phyloP scores from a whole-genome alignment of 345 rosid species.

The Salix suchowensis region DNA sequence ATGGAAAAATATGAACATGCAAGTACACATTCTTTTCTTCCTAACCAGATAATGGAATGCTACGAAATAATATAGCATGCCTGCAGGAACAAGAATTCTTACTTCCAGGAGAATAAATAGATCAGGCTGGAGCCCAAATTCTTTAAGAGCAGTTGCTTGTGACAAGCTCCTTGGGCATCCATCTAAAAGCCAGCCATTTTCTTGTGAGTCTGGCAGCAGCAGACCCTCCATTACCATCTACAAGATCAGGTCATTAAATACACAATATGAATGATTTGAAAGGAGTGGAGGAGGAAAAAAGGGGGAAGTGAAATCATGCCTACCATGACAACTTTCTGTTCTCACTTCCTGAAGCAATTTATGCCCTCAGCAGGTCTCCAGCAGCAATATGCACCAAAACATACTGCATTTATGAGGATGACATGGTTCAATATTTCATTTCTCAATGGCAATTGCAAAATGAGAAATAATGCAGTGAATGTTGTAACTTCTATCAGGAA shows the following conservation, averaged over 20 bases:
- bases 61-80: not conserved
- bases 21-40: not conserved
- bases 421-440: constrained; percentile 25
- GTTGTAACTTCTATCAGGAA: constrained; percentile 8
- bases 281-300: not conserved
- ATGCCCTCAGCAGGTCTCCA: constrained; percentile 80
- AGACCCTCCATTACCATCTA: constrained; percentile 90
- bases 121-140: constrained; percentile 60
- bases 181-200: constrained; percentile 95
- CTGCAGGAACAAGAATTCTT: constrained; percentile 18
- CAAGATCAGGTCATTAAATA: constrained; percentile 12
- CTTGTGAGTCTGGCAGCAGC: constrained; percentile 59
- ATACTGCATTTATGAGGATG: constrained; percentile 60
- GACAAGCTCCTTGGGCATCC: constrained; percentile 92
- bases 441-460: constrained; percentile 16
- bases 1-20: not conserved
- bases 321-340: constrained; percentile 76
- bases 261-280: not conserved
- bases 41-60: not conserved
- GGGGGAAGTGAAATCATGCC: not conserved
- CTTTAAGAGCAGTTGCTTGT: constrained; percentile 76
- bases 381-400: constrained; percentile 91
- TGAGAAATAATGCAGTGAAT: constrained; percentile 3
- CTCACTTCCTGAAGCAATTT: constrained; percentile 79
- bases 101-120: constrained; percentile 82